phyloP scores from a whole-genome alignment of 345 rosid species.

The Mallotus nudiflorus region DNA sequence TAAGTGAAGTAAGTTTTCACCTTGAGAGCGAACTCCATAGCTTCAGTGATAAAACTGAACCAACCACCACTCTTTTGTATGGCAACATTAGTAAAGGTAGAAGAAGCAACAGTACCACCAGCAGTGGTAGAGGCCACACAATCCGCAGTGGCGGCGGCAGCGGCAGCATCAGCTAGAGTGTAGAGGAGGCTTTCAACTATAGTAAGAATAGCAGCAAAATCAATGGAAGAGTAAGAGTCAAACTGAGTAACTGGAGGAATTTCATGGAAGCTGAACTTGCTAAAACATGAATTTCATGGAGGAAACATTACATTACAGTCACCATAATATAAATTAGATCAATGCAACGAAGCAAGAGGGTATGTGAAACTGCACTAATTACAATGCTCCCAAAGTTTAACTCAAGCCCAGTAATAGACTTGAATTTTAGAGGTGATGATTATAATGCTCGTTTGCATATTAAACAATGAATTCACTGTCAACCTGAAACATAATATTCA shows the following conservation, averaged over 20 bases:
- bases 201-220: conserved; percentile 42
- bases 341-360: conserved; percentile 44
- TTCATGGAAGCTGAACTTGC: conserved; percentile 65
- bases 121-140: conserved; percentile 51
- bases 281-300: conserved; percentile 49
- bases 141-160: too few relatives aligned
- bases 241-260: conserved; percentile 62
- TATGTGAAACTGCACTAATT: too few relatives aligned
- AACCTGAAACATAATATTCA: too few relatives aligned
- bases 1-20: conserved; percentile 25
- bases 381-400: too few relatives aligned
- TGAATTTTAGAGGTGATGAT: too few relatives aligned
- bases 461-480: too few relatives aligned
- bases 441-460: too few relatives aligned
- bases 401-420: too few relatives aligned
- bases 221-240: conserved; percentile 52
- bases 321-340: too few relatives aligned
- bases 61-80: conserved; percentile 83
- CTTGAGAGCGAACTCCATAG: conserved; percentile 90
- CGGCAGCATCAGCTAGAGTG: conserved; percentile 86
- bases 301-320: too few relatives aligned
- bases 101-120: too few relatives aligned
- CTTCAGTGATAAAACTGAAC: conserved; percentile 88
- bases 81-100: conserved; percentile 47
- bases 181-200: conserved; percentile 76